Base-by-base conservation (phyloP, 768 basidiomycete genomes). In the Boletus patriciae region DNA sequence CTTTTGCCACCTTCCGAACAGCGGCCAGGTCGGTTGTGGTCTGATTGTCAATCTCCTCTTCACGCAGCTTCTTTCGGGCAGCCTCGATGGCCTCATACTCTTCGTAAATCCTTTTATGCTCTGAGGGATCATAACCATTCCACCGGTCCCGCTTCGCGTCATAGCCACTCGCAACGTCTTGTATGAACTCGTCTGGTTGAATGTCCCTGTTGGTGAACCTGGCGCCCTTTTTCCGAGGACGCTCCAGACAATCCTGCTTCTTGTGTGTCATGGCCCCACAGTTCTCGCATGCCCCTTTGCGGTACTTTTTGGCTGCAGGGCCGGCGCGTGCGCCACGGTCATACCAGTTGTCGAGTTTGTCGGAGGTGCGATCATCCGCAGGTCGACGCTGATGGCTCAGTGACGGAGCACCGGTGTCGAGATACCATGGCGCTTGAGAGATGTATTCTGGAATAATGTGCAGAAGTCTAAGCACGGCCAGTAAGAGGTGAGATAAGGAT, bases 201-300 rank as follows among this genome's bases (percentile, higher is more conserved):
- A 98, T 98, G 67, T 96, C 78, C 72, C 84, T 88, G 74, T 88
- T 89, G 46, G 94, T 92, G 71, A 79, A 98, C 73, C 87, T 97
- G 47, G 97, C 97, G 42, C 96, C 96, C 70, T 92, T 92, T 80
- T 92, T 94, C 56, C 97, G 85, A 38, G 97, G 97, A 55, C 97
- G 87, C 73, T 99, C 97, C 46, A 98, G 80, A 73, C 97, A 99
- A 70, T 99, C 97, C 67, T 83, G 78, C 58, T 79, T 83, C 72
- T 90, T 88, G 77, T 99, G 97, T 0, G 94, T 92, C 81, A 98
- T 88, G 18, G 97, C 91, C 55, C 97, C 97, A 62, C 97, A 99
- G 68, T 99, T 99, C 77, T 98, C 95, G 77, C 97, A 99, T 29
- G 97, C 97, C 34, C 97, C 97, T 70, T 96, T 95, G 61, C 97